Conservation (phyloP, 768 basidiomycete genomes). For the Leccinum barrowsii region DNA sequence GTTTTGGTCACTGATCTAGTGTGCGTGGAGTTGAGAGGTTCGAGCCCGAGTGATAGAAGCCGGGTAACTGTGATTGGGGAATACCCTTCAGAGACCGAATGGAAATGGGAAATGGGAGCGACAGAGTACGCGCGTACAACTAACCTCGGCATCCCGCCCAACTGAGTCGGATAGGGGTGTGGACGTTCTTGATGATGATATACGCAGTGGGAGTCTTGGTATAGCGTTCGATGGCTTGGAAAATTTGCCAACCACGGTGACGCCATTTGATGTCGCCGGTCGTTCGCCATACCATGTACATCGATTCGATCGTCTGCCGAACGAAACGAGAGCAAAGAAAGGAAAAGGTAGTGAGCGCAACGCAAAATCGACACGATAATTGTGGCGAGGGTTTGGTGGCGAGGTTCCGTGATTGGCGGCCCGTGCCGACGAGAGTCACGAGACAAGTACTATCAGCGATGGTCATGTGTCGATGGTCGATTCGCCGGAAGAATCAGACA, state of each 20-base stretch:
- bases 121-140: constrained; percentile 10
- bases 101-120: too few relatives aligned
- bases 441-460: too few relatives aligned
- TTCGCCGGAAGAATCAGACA: too few relatives aligned
- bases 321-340: not conserved
- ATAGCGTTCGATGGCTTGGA: constrained; percentile 58
- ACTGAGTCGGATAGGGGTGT: constrained; percentile 34
- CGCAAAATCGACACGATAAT: constrained; percentile 33
- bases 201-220: constrained; percentile 54
- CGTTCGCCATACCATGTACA: constrained; percentile 67
- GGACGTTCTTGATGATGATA: constrained; percentile 48
- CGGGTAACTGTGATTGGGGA: too few relatives aligned
- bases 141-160: constrained; percentile 71
- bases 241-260: constrained; percentile 53
- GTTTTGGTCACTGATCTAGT: not conserved
- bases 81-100: too few relatives aligned
- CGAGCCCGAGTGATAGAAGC: not conserved
- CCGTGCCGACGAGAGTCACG: too few relatives aligned
- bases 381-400: too few relatives aligned
- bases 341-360: not conserved
- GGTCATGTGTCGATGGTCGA: too few relatives aligned
- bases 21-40: not conserved
- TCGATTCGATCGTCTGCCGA: constrained; percentile 58
- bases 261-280: constrained; percentile 60
- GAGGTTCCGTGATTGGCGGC: too few relatives aligned